These are phyloP conservation scores for Scedosporium aurantiacum DNA, from an alignment of 2,329 filamentous ascomycete genomes.

Conservation along the genomic window DNA sequence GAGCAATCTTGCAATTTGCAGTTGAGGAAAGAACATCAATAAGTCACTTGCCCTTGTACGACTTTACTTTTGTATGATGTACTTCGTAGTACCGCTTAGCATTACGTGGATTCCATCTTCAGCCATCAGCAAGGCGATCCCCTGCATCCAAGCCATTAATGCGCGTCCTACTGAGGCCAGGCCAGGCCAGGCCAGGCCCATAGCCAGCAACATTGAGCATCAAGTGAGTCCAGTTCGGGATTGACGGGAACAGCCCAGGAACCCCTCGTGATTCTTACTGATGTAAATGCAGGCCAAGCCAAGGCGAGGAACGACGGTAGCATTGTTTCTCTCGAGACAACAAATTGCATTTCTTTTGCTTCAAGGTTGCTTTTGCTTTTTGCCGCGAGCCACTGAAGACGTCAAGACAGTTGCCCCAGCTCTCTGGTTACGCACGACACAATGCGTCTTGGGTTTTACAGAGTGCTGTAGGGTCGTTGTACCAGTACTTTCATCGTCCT, in stretches of 20 bases:
- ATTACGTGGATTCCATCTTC: background rate
- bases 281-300: background rate
- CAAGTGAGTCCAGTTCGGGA: background rate
- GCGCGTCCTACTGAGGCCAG: too few species aligned
- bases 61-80: too few species aligned
- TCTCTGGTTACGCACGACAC: background rate
- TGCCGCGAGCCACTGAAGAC: too few species aligned
- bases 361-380: background rate
- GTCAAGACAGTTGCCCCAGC: background rate
- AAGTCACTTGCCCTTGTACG: background rate
- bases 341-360: background rate
- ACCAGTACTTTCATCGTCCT: too few species aligned
- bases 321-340: background rate
- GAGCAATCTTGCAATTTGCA: too few species aligned
- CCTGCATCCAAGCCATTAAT: background rate
- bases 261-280: background rate
- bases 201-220: too few species aligned
- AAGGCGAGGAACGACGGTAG: background rate
- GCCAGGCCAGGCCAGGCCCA: too few species aligned
- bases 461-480: too few species aligned
- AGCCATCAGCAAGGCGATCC: background rate
- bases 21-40: too few species aligned
- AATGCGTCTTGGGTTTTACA: too few species aligned
- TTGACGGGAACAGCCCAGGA: background rate
- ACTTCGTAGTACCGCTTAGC: too few species aligned